Evolutionary conservation across 2,329 filamentous ascomycete species (phyloP).

Genomic region (Stagonosporopsis vannaccii): DNA sequence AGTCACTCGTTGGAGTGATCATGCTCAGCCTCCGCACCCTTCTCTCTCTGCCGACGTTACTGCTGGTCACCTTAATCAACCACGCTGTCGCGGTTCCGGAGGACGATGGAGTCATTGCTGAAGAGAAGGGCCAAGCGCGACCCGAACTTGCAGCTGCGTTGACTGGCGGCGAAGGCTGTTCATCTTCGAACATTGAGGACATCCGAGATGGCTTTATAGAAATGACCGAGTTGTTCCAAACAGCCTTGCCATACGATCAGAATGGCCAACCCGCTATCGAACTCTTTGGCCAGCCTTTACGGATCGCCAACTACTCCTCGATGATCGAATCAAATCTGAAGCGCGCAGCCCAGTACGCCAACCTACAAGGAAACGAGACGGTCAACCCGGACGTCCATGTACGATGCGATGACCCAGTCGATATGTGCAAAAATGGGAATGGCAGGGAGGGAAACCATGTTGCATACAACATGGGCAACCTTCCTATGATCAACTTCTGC

Average conservation of each 20-base stretch:
- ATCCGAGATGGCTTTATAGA: constrained; percentile 44
- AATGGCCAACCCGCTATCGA: constrained; percentile 34
- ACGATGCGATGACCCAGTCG: constrained; percentile 45
- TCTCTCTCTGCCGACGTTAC: constrained; percentile 31
- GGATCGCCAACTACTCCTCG: constrained; percentile 37
- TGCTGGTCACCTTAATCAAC: constrained; percentile 29
- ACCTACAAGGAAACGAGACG: constrained; percentile 29
- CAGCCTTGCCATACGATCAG: constrained; percentile 33
- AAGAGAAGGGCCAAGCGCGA: constrained; percentile 24
- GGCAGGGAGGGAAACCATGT: constrained; percentile 40
- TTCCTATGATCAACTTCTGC: constrained; percentile 47
- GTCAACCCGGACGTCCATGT: constrained; percentile 44
- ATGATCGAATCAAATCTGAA: constrained; percentile 39
- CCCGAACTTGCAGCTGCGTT: constrained; percentile 33
- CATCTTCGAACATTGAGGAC: constrained; percentile 31
- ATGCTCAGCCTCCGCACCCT: constrained; percentile 36
- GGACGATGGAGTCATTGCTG: constrained; percentile 34
- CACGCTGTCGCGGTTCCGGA: constrained; percentile 33
- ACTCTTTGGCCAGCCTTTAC: constrained; percentile 36
- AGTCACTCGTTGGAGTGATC: constrained; percentile 5
- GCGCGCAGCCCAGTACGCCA: constrained; percentile 41
- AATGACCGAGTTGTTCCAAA: constrained; percentile 41
- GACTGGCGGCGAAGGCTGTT: constrained; percentile 44
- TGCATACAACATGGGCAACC: constrained; percentile 47
- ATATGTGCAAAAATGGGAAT: constrained; percentile 35